These are phyloP conservation scores for Alternaria tenuissima DNA, from an alignment of 2,329 filamentous ascomycete species.

Conservation along the genomic window DNA sequence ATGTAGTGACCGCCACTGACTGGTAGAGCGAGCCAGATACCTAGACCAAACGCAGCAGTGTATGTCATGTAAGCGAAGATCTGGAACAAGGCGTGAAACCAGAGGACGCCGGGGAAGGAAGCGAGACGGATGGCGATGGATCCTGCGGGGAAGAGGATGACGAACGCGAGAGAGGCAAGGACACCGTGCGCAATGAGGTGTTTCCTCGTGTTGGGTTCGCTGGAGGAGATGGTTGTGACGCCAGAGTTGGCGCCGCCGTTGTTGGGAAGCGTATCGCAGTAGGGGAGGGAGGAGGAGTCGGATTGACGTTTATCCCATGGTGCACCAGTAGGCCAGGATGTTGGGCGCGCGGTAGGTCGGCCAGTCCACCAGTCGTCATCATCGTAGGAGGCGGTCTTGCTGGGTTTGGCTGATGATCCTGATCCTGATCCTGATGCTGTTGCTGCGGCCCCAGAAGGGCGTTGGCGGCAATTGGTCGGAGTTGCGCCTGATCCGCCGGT, in stretches of 20 bases:
- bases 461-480: slow-evolving; percentile 42
- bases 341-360: slow-evolving; percentile 28
- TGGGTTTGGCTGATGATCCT: not conserved
- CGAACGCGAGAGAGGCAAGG: slow-evolving; percentile 55
- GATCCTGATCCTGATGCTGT: not conserved
- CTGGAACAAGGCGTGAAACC: slow-evolving; percentile 59
- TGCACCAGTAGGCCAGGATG: slow-evolving; percentile 20
- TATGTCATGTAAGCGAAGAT: slow-evolving; percentile 58
- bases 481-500: slow-evolving; percentile 18
- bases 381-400: not conserved
- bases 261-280: slow-evolving; percentile 36
- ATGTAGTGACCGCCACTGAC: slow-evolving; percentile 44
- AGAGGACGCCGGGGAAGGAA: slow-evolving; percentile 54
- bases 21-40: slow-evolving; percentile 42
- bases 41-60: slow-evolving; percentile 60
- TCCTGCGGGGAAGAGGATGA: slow-evolving; percentile 56
- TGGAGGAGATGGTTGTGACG: slow-evolving; percentile 25
- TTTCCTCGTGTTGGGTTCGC: not conserved
- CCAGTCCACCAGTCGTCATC: slow-evolving; percentile 3
- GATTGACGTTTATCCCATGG: slow-evolving; percentile 19
- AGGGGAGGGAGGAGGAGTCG: slow-evolving; percentile 26
- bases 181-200: slow-evolving; percentile 54
- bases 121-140: slow-evolving; percentile 55
- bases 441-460: slow-evolving; percentile 30
- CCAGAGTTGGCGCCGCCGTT: slow-evolving; percentile 19